Evolutionary conservation across 495 filamentous ascomycete species (phyloP), one percentile per base, ranked within the genome.

Genomic region (Amphirosellinia nigrospora): DNA sequence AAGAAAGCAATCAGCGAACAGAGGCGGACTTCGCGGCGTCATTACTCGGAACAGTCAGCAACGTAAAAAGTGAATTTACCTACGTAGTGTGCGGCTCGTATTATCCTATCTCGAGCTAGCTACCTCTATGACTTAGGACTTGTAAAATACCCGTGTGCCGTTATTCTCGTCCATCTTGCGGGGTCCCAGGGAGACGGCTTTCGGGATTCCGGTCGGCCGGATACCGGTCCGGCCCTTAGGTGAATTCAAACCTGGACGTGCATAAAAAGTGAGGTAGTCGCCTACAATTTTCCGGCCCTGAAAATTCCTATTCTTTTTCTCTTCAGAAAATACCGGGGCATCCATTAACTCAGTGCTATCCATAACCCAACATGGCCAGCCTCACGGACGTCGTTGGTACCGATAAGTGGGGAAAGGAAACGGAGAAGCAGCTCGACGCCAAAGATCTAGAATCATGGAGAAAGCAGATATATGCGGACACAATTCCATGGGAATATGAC

Each of bases 1-100:
- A 79, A 78, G 55, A n/a, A n/a, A n/a, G n/a, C n/a, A n/a, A n/a
- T n/a, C 72, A 79, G 67, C 39, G 78, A 0, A 77, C 74, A 0
- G 56, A 69, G 64, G 34, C 39, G 7, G 75, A 78, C 36, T 80
- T 79, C 62, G 61, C 59, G 58, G 45, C 36, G 4, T 62, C 79
- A 0, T 10, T 46, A 60, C 45, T 46, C 61, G 30, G 32, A 15
- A 38, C 28, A 28, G 19, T 66, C 15, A 39, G 34, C 16, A 7
- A n/a, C 30, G 8, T 3, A 21, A n/a, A n/a, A n/a, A 16, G 41
- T 16, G 16, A 5, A 19, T 15, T 45, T 36, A 16, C 13, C 19
- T 45, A 16, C 4, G 1, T 45, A 16, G 13, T 13, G 41, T 5
- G 16, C 3, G 16, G 41, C 13, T 45, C 41, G n/a, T 19, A 16